Evolutionary conservation across 495 filamentous ascomycete species (phyloP).

Genomic region (Aspergillus baeticus): DNA sequence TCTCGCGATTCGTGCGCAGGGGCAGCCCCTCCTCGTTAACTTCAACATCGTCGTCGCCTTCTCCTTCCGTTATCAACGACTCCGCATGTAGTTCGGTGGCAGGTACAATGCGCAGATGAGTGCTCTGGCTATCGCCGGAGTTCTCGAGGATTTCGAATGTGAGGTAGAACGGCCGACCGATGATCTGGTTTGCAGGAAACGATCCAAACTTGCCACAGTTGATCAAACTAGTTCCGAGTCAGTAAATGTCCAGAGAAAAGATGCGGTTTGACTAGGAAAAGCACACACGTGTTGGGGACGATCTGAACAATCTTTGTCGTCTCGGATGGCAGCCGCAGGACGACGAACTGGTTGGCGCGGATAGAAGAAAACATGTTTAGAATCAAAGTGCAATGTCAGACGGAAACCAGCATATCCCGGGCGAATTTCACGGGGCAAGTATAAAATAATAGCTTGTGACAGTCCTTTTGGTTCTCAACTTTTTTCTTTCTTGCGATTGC

Average conservation of each 20-base stretch:
- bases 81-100: constrained; percentile 81
- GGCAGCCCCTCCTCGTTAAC: constrained; percentile 57
- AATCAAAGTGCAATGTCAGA: not conserved
- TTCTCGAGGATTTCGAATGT: constrained; percentile 86
- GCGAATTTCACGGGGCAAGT: not conserved
- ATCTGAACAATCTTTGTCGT: constrained; percentile 61
- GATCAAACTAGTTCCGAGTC: constrained; percentile 59
- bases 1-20: constrained; percentile 75
- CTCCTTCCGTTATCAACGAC: constrained; percentile 54
- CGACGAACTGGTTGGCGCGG: constrained; percentile 62
- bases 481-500: constrained; percentile 25
- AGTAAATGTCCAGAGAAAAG: constrained; percentile 14
- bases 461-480: not conserved
- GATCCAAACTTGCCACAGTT: constrained; percentile 86
- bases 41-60: constrained; percentile 49
- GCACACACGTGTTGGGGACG: constrained; percentile 74
- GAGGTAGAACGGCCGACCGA: constrained; percentile 84
- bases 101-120: constrained; percentile 74
- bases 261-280: not conserved
- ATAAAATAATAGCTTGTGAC: not conserved
- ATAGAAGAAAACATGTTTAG: constrained; percentile 50
- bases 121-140: constrained; percentile 55
- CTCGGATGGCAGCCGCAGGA: constrained; percentile 66
- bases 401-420: not conserved
- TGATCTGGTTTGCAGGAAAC: constrained; percentile 80